Percentiles rank a stretch among this genome's conserved stretches.
Evolutionary conservation across 225 moss, liverwort and hornwort genomes (phyloP).

Genomic region (Straminergon stramineum): DNA sequence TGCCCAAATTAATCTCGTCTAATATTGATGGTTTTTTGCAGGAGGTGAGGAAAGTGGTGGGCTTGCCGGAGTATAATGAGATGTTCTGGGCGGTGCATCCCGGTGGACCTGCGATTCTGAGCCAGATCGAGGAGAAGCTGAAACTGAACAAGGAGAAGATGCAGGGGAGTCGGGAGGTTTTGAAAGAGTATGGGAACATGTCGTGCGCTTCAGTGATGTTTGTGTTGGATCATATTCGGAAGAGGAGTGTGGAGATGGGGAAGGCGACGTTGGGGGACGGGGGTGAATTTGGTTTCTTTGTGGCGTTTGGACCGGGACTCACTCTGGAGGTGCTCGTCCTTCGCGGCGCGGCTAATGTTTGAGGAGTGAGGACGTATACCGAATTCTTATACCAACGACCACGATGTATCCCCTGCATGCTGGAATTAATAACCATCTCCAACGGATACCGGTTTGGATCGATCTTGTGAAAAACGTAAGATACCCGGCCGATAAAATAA

Average conservation of each 20-base stretch:
- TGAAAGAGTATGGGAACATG: background rate
- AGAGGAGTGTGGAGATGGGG: background rate
- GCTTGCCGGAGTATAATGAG: background rate
- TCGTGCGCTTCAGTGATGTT: background rate
- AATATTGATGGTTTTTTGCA: background rate
- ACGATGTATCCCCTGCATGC: background rate
- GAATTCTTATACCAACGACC: background rate
- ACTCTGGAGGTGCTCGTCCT: background rate
- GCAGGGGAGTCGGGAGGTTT: background rate
- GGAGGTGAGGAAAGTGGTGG: background rate
- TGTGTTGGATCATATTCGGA: background rate
- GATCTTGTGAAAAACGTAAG: background rate
- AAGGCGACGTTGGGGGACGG: background rate
- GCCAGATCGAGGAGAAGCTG: background rate
- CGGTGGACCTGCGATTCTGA: background rate
- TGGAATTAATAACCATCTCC: background rate
- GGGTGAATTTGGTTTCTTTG: background rate
- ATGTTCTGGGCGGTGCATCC: constrained; percentile 13
- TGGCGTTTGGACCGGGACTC: background rate
- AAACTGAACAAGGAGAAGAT: background rate
- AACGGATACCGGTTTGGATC: background rate
- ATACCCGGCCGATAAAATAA: background rate
- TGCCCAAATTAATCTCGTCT: background rate
- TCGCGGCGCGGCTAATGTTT: background rate
- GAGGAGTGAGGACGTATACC: background rate